phyloP scores from a whole-genome alignment of 1,139 yeast species.

The Suhomyces atakaporum region DNA sequence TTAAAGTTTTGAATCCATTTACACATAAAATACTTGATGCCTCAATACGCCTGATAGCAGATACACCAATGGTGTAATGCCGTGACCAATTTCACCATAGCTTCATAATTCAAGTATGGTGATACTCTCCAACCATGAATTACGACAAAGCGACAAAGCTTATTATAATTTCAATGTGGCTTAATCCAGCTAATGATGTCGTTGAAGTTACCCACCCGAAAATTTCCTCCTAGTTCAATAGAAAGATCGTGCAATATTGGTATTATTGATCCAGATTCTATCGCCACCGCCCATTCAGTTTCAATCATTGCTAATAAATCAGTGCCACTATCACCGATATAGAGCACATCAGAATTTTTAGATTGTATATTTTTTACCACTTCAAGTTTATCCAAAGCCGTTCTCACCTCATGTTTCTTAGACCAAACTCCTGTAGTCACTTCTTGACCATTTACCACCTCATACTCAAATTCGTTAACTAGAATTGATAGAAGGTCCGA shows the following conservation, averaged over 20 bases:
- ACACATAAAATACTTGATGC: too few relatives aligned
- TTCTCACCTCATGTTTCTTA: conserved; percentile 36
- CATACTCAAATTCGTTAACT: conserved; percentile 54
- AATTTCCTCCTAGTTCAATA: conserved; percentile 1
- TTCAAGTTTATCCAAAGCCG: conserved; percentile 57
- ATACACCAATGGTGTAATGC: too few relatives aligned
- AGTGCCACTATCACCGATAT: conserved; percentile 68
- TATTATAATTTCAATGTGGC: too few relatives aligned
- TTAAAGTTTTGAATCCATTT: too few relatives aligned
- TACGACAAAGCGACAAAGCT: too few relatives aligned
- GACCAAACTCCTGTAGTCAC: conserved; percentile 44
- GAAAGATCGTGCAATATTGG: conserved; percentile 4
- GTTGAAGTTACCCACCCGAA: conserved; percentile 6
- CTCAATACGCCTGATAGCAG: too few relatives aligned
- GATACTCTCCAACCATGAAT: too few relatives aligned
- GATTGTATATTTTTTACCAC: conserved; percentile 25
- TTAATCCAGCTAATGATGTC: conserved; percentile 1
- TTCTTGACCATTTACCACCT: conserved; percentile 18
- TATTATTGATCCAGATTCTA: conserved; percentile 20
- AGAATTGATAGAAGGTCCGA: conserved; percentile 25
- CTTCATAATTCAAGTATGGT: too few relatives aligned
- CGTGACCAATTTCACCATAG: too few relatives aligned
- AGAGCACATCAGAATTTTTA: conserved; percentile 30
- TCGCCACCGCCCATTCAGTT: conserved; percentile 52
- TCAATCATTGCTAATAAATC: conserved; percentile 57